Conservation (phyloP, 2,329 filamentous ascomycete genomes). For the Botrytis porri region DNA sequence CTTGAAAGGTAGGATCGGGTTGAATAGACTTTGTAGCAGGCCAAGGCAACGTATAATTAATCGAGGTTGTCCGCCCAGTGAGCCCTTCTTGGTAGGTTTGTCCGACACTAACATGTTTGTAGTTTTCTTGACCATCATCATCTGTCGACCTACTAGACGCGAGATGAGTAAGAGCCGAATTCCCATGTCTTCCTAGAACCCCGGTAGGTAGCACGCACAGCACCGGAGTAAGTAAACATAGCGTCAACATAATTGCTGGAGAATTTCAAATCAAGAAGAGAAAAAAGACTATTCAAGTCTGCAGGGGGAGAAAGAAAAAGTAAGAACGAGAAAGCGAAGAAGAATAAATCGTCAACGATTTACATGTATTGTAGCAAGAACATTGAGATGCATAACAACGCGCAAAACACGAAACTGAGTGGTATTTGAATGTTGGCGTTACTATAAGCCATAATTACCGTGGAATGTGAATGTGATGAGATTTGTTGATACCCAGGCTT, state of each 20-base stretch:
- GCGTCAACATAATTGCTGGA: background rate
- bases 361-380: background rate
- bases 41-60: conserved; percentile 21
- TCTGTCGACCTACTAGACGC: background rate
- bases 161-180: background rate
- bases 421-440: conserved; percentile 1
- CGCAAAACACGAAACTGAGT: background rate
- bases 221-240: background rate
- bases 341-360: conserved; percentile 17
- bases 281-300: conserved; percentile 8
- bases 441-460: background rate
- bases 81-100: conserved; percentile 2
- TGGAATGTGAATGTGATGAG: conserved; percentile 15
- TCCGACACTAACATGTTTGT: background rate
- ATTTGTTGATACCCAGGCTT: background rate
- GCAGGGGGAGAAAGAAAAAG: background rate
- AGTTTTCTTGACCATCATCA: background rate
- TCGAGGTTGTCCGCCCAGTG: background rate
- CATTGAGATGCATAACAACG: background rate
- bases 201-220: background rate
- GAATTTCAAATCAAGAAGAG: background rate
- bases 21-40: conserved; percentile 20
- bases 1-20: conserved; percentile 22
- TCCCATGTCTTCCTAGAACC: background rate
- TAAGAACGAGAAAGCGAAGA: background rate